Base-by-base conservation (phyloP, 345 rosid species). In the Salix viminalis region DNA sequence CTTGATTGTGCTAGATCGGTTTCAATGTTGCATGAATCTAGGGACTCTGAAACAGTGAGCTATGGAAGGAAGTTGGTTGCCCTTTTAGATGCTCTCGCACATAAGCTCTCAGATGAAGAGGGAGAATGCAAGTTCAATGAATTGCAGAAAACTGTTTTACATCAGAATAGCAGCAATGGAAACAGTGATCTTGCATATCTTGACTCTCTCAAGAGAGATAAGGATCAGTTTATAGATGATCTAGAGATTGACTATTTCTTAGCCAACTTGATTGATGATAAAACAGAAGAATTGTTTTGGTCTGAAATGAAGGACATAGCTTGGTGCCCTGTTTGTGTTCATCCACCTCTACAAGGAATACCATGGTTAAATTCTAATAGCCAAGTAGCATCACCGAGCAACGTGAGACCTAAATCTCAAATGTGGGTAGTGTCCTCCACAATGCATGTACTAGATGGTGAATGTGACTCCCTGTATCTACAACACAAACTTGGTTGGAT, bases 1-100 rank as follows among this genome's bases (percentile, higher is more conserved):
- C 88, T 94, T 82, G 97, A 94, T 81, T 92, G 90, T 78, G 98
- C 97, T 80, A 90, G 85, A 85, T 89, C 92, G 32, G 88, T 92
- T 65, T 88, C 96, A 67, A 71, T 84, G 73, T 79, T 88, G 76
- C 83, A 89, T 81, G 94, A 91, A 75, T 85, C 86, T 69, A 81
- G 89, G 75, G 87, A 88, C 78, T 75, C 83, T 15, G 85, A 92
- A 80, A 87, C 93, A 58, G 71, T 82, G 19, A 82, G 65, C 80
- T 87, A 84, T 82, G 97, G 91, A 67, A 85, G 80, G 78, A 90
- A 80, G 82, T 85, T 94, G 75, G 71, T 94, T 74, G 77, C 68
- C 70, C 81, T 79, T 83, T 83, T 94, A 76, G 86, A 91, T 85
- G 80, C 82, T 79, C 83, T 92, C 79, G 93, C 94, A 58, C 37